Evolutionary conservation across 129 eudicot genomes (phyloP).

Genomic region (Sambucus nigra): DNA sequence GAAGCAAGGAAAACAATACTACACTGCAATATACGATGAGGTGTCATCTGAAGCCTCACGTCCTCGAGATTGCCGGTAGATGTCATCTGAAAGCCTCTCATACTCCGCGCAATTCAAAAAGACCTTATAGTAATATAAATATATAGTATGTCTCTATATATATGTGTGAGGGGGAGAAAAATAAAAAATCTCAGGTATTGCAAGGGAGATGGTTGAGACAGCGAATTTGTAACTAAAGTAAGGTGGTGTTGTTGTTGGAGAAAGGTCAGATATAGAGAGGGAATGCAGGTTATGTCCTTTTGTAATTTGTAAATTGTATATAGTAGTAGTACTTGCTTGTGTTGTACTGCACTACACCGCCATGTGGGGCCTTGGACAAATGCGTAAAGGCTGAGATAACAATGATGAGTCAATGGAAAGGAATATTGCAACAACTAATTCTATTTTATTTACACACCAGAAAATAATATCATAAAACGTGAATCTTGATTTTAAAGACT

Average conservation of each 20-base stretch:
- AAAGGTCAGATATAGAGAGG: no score
- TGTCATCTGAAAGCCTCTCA: slow-evolving; percentile 54
- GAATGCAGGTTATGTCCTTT: not conserved
- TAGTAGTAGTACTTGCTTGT: not conserved
- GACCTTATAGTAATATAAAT: not conserved
- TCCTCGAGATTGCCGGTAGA: slow-evolving; percentile 48
- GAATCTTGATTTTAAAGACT: no score
- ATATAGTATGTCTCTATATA: slow-evolving; percentile 3
- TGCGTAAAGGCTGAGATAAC: not conserved
- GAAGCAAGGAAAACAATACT: no score
- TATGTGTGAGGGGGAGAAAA: slow-evolving; percentile 25
- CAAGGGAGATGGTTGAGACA: slow-evolving; percentile 20
- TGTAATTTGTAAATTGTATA: no score
- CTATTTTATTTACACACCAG: no score
- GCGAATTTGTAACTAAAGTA: slow-evolving; percentile 12
- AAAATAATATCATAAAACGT: no score
- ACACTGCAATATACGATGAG: no score
- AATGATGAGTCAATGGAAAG: not conserved
- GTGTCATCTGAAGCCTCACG: slow-evolving; percentile 51
- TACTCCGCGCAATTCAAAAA: slow-evolving; percentile 44
- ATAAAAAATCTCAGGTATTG: not conserved
- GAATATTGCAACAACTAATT: no score
- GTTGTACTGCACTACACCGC: not conserved
- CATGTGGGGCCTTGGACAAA: not conserved
- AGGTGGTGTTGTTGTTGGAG: not conserved